Percentiles rank a stretch among this genome's conserved stretches.
Evolutionary conservation across 352 stramenopile species (phyloP).

Genomic region (Phytophthora constricta): DNA sequence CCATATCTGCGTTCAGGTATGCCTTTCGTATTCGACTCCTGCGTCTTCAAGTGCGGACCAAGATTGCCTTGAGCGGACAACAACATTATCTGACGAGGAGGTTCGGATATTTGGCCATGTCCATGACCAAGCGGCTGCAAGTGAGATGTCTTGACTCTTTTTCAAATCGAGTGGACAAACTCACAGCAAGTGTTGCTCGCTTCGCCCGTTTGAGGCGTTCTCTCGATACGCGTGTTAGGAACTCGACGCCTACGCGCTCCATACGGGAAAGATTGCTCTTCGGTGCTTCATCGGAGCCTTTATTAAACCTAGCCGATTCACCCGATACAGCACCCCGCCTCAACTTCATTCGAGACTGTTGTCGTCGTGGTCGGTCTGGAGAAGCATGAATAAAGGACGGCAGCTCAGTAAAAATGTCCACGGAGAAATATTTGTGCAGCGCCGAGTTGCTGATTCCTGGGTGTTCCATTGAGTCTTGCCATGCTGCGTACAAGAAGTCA

Average conservation of each 20-base stretch:
- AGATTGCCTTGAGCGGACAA: neutral
- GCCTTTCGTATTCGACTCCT: neutral
- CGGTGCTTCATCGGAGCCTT: neutral
- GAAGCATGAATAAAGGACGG: constrained; percentile 44
- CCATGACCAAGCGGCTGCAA: constrained; percentile 4
- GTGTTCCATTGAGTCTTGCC: constrained; percentile 33
- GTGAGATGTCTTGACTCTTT: constrained; percentile 9
- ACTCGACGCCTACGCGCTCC: constrained; percentile 49
- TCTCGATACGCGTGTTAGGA: constrained; percentile 50
- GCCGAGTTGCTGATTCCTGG: constrained; percentile 1
- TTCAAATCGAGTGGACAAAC: constrained; percentile 13
- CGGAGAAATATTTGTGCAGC: constrained; percentile 39
- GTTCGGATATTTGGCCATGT: neutral
- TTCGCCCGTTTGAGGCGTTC: constrained; percentile 32
- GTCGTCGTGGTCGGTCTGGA: constrained; percentile 9
- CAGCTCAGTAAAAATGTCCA: constrained; percentile 53
- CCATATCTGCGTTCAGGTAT: constrained; percentile 23
- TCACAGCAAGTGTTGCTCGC: constrained; percentile 11
- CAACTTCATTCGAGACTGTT: constrained; percentile 1
- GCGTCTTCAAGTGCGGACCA: neutral
- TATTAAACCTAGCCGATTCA: neutral
- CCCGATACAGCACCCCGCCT: constrained; percentile 9
- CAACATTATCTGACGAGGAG: no score
- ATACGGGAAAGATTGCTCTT: constrained; percentile 39
- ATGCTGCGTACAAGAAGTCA: constrained; percentile 52